A percentile compares a stretch with the other conserved stretches of the same genome.
phyloP scores from a whole-genome alignment of 192 early-diverging fungal genomes.

The Cetraspora pellucida region DNA sequence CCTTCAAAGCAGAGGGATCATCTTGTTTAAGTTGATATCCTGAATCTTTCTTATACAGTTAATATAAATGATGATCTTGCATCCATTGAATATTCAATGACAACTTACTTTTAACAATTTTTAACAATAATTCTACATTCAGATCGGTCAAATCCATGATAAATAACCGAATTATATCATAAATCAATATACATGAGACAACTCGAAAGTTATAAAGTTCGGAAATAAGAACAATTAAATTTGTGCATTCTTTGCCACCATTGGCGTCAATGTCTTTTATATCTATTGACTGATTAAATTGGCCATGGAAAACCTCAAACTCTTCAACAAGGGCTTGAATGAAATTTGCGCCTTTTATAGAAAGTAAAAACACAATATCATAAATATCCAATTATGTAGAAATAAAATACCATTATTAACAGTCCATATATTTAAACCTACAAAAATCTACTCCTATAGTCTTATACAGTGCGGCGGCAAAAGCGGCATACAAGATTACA shows the following conservation, averaged over 20 bases:
- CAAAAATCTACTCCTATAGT: conserved; percentile 86
- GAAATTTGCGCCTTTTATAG: conserved; percentile 61
- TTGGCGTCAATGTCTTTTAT: conserved; percentile 41
- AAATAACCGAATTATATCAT: conserved; percentile 79
- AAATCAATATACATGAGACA: conserved; percentile 81
- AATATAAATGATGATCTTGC: neutral
- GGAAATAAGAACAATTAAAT: conserved; percentile 77
- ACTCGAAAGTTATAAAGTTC: conserved; percentile 92
- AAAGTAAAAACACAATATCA: neutral
- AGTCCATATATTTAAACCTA: conserved; percentile 34
- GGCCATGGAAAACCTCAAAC: conserved; percentile 62
- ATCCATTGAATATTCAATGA: neutral
- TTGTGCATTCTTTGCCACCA: conserved; percentile 72
- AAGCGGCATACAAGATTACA: conserved; percentile 84
- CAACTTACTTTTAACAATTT: conserved; percentile 67
- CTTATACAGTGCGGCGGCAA: conserved; percentile 79
- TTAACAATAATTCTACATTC: conserved; percentile 87
- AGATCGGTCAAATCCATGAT: conserved; percentile 75
- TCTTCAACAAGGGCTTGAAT: conserved; percentile 75
- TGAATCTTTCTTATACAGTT: conserved; percentile 44
- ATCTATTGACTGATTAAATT: conserved; percentile 48
- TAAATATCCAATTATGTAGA: neutral
- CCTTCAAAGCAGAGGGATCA: conserved; percentile 89
- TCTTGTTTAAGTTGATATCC: conserved; percentile 87
- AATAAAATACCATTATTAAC: no score